phyloP scores from a whole-genome alignment of 2,329 filamentous ascomycete species.

The Aspergillus ustus region DNA sequence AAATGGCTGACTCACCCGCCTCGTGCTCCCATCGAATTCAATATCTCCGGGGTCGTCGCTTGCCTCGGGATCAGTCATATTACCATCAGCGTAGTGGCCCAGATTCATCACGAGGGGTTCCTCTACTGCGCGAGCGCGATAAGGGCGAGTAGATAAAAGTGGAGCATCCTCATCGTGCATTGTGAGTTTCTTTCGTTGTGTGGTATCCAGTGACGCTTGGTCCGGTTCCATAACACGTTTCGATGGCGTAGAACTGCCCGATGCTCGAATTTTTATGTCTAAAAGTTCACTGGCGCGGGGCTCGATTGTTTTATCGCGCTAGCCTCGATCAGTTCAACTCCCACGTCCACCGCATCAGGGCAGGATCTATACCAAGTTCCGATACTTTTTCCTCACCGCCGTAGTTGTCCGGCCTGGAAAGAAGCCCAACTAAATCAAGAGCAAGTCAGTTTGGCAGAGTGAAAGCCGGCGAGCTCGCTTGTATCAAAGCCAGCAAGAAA shows the following conservation, averaged over 20 bases:
- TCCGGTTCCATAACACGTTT: not conserved
- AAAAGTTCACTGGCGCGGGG: not conserved
- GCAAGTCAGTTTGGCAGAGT: not conserved
- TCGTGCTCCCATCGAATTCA: not conserved
- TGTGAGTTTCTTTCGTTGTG: not conserved
- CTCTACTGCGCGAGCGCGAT: too few relatives aligned
- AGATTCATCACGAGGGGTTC: too few relatives aligned
- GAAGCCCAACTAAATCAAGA: not conserved
- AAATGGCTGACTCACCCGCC: not conserved
- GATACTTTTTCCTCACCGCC: not conserved
- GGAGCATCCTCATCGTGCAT: too few relatives aligned
- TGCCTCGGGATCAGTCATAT: not conserved
- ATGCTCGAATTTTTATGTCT: not conserved
- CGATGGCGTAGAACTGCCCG: not conserved
- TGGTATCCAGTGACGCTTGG: not conserved
- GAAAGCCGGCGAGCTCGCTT: too few relatives aligned
- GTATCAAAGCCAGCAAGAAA: too few relatives aligned
- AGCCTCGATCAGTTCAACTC: not conserved
- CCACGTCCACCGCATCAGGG: not conserved
- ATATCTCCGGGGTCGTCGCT: not conserved
- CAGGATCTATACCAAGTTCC: not conserved
- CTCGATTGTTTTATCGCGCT: not conserved
- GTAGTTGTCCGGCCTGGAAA: not conserved
- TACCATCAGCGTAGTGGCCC: too few relatives aligned
- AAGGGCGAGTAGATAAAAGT: too few relatives aligned